These are phyloP conservation scores for Aureobasidium lini DNA, from an alignment of 2,329 filamentous ascomycete species.

Conservation along the genomic window DNA sequence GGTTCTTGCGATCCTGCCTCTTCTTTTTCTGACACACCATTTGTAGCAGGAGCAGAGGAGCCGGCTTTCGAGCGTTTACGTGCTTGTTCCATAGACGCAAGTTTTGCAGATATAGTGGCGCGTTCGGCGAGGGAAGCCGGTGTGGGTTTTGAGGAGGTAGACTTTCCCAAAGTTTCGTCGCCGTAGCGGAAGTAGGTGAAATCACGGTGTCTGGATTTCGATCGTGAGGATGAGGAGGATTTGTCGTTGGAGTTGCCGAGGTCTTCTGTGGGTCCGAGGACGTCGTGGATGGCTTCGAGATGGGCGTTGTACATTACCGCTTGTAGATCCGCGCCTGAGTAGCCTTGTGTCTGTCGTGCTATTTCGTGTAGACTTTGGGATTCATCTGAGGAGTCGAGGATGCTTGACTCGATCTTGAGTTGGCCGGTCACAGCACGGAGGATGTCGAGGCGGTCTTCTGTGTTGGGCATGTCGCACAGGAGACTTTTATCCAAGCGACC, in stretches of 20 bases:
- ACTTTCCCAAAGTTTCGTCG: slow-evolving; percentile 35
- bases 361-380: slow-evolving; percentile 55
- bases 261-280: slow-evolving; percentile 50
- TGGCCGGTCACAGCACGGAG: slow-evolving; percentile 76
- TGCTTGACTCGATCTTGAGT: slow-evolving; percentile 61
- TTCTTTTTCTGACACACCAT: slow-evolving; percentile 15
- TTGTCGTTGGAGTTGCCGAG: slow-evolving; percentile 27
- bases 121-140: slow-evolving; percentile 61
- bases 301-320: slow-evolving; percentile 94
- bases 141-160: slow-evolving; percentile 37
- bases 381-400: slow-evolving; percentile 41
- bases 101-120: slow-evolving; percentile 70
- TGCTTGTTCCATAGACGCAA: slow-evolving; percentile 68
- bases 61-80: slow-evolving; percentile 51
- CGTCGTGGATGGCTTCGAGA: slow-evolving; percentile 91
- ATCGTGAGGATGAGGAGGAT: slow-evolving; percentile 10
- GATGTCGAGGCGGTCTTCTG: slow-evolving; percentile 81
- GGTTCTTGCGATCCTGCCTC: slow-evolving; percentile 53
- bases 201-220: slow-evolving; percentile 32
- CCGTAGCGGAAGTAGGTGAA: slow-evolving; percentile 85
- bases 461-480: slow-evolving; percentile 77
- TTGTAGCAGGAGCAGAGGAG: background rate
- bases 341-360: slow-evolving; percentile 74
- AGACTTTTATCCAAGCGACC: slow-evolving; percentile 90
- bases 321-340: slow-evolving; percentile 89